Conservation (phyloP, 139 green algal genomes). For the Tetraselmis chui region DNA sequence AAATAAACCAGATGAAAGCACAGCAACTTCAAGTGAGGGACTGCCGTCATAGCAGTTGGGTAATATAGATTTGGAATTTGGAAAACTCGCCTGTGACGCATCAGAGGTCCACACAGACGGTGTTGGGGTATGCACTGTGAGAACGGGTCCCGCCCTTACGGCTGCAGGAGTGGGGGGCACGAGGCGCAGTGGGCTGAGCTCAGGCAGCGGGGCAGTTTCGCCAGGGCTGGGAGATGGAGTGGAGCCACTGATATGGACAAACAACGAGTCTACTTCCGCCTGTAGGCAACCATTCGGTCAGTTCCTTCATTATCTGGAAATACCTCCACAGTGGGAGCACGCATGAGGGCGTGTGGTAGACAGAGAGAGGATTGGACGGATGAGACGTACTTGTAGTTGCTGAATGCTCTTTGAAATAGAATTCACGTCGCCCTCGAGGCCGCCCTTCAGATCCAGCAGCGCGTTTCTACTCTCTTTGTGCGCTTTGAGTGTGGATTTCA, state of each 20-base stretch:
- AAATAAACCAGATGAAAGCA: no score
- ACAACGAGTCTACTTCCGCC: background rate
- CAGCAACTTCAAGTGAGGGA: no score
- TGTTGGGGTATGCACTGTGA: background rate
- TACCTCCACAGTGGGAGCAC: no score
- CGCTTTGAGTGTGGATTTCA: background rate
- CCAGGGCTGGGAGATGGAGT: background rate
- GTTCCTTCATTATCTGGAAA: no score
- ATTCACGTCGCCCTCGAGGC: background rate
- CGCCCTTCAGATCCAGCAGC: background rate
- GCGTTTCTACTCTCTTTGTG: background rate
- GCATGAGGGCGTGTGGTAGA: no score
- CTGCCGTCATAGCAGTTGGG: no score
- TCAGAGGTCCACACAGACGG: background rate
- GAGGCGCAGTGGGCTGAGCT: background rate
- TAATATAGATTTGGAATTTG: no score
- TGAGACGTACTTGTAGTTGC: background rate
- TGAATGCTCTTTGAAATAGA: background rate
- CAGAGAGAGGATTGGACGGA: no score
- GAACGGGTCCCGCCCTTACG: no score
- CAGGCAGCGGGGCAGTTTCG: background rate
- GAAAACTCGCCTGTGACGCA: background rate
- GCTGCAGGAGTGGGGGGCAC: background rate
- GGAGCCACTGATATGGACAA: background rate
- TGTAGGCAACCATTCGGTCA: no score